phyloP scores from a whole-genome alignment of 306 rosid species.

The Ceratonia siliqua region DNA sequence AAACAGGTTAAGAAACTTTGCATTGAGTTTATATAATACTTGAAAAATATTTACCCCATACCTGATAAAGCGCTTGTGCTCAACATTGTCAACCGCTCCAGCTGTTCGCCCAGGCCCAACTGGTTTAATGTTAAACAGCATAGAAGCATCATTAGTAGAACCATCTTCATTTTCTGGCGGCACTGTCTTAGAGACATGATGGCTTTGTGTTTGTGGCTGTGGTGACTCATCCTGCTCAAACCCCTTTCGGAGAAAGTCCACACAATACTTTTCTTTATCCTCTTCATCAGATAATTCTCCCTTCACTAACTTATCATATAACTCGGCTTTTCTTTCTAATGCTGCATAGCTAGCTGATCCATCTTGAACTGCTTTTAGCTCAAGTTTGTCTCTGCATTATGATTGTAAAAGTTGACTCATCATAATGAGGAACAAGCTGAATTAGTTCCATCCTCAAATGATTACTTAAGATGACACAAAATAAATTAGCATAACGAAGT shows the following conservation, averaged over 20 bases:
- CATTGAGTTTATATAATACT: background rate
- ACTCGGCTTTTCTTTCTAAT: slow-evolving; percentile 75
- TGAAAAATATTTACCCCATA: slow-evolving; percentile 30
- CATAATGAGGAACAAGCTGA: background rate
- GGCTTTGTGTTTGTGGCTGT: slow-evolving; percentile 35
- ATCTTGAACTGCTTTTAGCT: slow-evolving; percentile 82
- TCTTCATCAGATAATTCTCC: slow-evolving; percentile 93
- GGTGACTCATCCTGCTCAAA: slow-evolving; percentile 57
- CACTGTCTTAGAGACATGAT: slow-evolving; percentile 24
- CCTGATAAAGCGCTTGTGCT: slow-evolving; percentile 86
- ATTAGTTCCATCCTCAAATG: background rate
- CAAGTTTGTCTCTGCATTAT: slow-evolving; percentile 81
- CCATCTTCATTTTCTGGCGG: slow-evolving; percentile 49
- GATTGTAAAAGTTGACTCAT: slow-evolving; percentile 6
- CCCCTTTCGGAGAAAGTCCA: slow-evolving; percentile 80
- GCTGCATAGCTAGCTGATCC: slow-evolving; percentile 87
- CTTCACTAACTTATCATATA: slow-evolving; percentile 74
- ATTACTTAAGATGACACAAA: background rate
- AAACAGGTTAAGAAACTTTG: slow-evolving; percentile 5
- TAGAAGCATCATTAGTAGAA: slow-evolving; percentile 39
- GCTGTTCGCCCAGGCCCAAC: slow-evolving; percentile 59
- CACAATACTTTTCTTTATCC: slow-evolving; percentile 89
- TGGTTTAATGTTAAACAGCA: slow-evolving; percentile 52
- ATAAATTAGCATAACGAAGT: background rate
- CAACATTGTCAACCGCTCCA: slow-evolving; percentile 57